These are phyloP conservation scores for Chalaropsis ovoidea DNA, from an alignment of 2,329 filamentous ascomycete species.

Conservation along the genomic window DNA sequence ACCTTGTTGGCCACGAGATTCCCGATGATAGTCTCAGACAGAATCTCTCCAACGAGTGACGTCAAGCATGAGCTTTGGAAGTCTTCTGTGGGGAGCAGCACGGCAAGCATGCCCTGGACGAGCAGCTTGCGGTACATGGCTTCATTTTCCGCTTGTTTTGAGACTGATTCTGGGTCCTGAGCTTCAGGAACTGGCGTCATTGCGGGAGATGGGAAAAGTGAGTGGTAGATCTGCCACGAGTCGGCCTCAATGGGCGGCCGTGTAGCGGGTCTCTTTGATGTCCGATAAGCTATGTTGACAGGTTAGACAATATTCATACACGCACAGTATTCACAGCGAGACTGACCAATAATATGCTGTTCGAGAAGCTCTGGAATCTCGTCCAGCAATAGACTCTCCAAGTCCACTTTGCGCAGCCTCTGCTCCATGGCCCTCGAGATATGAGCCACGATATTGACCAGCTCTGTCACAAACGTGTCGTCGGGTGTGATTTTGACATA, in stretches of 20 bases:
- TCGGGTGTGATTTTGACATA: slow-evolving; percentile 88
- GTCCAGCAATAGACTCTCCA: slow-evolving; percentile 74
- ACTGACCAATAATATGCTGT: slow-evolving; percentile 65
- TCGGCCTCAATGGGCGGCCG: slow-evolving; percentile 51
- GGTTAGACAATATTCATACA: slow-evolving; percentile 5
- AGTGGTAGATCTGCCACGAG: slow-evolving; percentile 66
- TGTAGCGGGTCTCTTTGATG: slow-evolving; percentile 49
- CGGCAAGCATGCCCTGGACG: slow-evolving; percentile 68
- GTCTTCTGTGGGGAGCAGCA: slow-evolving; percentile 86
- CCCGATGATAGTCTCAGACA: slow-evolving; percentile 82
- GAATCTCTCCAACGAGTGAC: slow-evolving; percentile 72
- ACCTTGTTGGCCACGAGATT: slow-evolving; percentile 69
- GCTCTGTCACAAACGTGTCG: slow-evolving; percentile 74
- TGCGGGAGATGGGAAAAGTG: slow-evolving; percentile 68
- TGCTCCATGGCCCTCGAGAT: slow-evolving; percentile 82
- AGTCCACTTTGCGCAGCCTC: slow-evolving; percentile 67
- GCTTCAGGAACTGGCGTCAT: slow-evolving; percentile 63
- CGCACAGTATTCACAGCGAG: not conserved
- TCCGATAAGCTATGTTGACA: slow-evolving; percentile 55
- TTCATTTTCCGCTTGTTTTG: slow-evolving; percentile 66
- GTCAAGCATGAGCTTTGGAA: slow-evolving; percentile 78
- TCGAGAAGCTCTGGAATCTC: slow-evolving; percentile 76
- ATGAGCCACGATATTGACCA: slow-evolving; percentile 84
- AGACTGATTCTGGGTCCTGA: slow-evolving; percentile 40
- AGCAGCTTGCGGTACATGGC: slow-evolving; percentile 75